These are phyloP conservation scores for Canariomyces notabilis DNA, from an alignment of 2,329 filamentous ascomycete genomes.

Conservation along the genomic window DNA sequence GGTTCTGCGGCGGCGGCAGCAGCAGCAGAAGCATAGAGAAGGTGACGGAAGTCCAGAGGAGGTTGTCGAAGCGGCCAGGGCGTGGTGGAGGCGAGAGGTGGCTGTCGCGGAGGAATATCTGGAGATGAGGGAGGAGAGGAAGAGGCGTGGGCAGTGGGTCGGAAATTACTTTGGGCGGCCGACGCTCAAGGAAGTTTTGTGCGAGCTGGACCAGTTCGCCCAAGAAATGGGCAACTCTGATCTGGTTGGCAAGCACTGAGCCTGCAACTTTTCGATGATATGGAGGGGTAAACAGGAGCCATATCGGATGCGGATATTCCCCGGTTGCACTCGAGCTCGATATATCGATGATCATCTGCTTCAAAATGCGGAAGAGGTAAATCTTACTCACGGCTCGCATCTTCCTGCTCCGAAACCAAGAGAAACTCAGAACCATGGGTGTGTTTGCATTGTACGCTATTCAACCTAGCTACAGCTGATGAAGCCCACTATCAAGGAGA, in stretches of 20 bases:
- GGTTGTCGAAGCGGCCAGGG: conserved; percentile 31
- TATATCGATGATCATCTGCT: no score
- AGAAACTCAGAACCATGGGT: no score
- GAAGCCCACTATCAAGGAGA: no score
- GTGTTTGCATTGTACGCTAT: no score
- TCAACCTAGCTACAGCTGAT: no score
- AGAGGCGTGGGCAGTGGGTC: conserved; percentile 40
- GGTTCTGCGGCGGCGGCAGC: conserved; percentile 41
- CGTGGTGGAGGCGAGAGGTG: conserved; percentile 48
- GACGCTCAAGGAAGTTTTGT: conserved; percentile 40
- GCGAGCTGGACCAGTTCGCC: conserved; percentile 3
- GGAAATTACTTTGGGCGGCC: conserved; percentile 48
- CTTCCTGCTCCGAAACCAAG: no score
- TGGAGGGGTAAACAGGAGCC: neutral
- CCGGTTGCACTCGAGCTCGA: neutral
- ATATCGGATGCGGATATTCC: neutral
- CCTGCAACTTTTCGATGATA: neutral
- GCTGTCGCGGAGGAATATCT: conserved; percentile 45
- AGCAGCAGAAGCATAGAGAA: no score
- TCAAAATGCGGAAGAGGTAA: no score
- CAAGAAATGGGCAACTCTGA: neutral
- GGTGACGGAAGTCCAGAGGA: conserved; percentile 30
- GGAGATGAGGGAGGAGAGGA: conserved; percentile 34
- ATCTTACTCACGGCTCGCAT: no score
- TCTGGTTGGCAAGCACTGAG: neutral